phyloP scores from a whole-genome alignment of 2,329 filamentous ascomycete genomes.

The Alternaria incomplexa region DNA sequence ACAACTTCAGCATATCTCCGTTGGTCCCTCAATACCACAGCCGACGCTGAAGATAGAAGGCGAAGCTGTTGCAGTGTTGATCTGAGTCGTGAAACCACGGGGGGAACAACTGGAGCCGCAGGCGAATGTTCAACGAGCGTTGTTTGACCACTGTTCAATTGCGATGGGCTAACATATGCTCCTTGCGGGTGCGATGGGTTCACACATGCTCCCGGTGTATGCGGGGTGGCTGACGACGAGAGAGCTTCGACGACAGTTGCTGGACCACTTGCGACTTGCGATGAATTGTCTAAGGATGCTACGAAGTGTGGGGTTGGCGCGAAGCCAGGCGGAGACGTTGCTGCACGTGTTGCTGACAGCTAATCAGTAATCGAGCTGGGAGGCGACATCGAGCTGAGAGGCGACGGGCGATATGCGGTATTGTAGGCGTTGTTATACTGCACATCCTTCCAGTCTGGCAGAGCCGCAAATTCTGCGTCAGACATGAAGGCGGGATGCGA shows the following conservation, averaged over 20 bases:
- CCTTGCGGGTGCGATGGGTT: background rate
- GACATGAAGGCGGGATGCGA: constrained; percentile 1
- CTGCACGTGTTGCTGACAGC: background rate
- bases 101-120: background rate
- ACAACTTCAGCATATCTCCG: background rate
- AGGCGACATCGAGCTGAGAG: background rate
- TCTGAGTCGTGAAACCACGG: background rate
- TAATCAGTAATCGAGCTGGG: background rate
- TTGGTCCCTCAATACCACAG: background rate
- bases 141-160: background rate
- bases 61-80: background rate
- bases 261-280: background rate
- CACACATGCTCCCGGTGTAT: background rate
- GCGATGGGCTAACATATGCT: background rate
- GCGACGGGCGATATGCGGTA: background rate
- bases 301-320: background rate
- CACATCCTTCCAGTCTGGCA: constrained; percentile 3
- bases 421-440: constrained; percentile 1
- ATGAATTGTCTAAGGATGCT: background rate
- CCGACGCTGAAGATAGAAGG: background rate
- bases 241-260: background rate
- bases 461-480: constrained; percentile 1
- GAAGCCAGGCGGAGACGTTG: background rate
- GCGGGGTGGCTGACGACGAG: background rate
- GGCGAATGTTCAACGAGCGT: background rate